Evolutionary conservation across 176 grass and related monocot genomes (phyloP), one percentile per base, ranked within the genome.

Genomic region (Oryza glaberrima): DNA sequence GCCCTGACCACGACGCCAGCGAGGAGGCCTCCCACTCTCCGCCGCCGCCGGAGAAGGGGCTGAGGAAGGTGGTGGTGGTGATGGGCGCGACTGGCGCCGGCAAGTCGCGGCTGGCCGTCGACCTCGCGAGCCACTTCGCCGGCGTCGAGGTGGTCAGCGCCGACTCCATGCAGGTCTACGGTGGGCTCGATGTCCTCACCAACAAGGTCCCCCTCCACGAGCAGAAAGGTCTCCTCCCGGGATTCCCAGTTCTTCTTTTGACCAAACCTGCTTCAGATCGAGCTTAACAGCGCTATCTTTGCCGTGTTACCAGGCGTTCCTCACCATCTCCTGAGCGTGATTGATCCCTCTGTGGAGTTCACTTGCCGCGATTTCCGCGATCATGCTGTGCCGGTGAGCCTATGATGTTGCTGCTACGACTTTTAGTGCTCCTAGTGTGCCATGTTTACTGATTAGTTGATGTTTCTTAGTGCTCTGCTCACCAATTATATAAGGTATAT

Each of bases 91-190:
- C 96, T 38, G 96, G 96, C 20, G 91, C 91, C 17, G 91, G 96
- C 51, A 99, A 99, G 86, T 99, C 93, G 51, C 88, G 90, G 71
- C 88, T 99, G 60, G 92, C 91, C 47, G 82, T 99, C 61, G 96
- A 99, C 86, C 96, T 96, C 63, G 90, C 86, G 14, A 70, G 32
- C 12, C 70, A 92, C 86, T 94, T 99, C 67, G 67, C 90, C 61
- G 88, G 86, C 79, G 86, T 96, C 23, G 90, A 98, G 86, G 81
- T 98, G 58, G 83, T 96, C 70, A 92, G 90, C 87, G 93, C 91
- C 60, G 96, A 99, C 82, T 99, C 93, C 77, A 99, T 99, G 96
- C 93, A 99, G 79, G 81, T 99, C 61, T 99, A 99, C 80, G 71
- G 54, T 63, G 90, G 93, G 56, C 93, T 96, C 61, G 91, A 99